A percentile compares a stretch with the other conserved stretches of the same genome.
phyloP scores from a whole-genome alignment of 192 early-diverging fungal genomes.

The Coemansia sp. region DNA sequence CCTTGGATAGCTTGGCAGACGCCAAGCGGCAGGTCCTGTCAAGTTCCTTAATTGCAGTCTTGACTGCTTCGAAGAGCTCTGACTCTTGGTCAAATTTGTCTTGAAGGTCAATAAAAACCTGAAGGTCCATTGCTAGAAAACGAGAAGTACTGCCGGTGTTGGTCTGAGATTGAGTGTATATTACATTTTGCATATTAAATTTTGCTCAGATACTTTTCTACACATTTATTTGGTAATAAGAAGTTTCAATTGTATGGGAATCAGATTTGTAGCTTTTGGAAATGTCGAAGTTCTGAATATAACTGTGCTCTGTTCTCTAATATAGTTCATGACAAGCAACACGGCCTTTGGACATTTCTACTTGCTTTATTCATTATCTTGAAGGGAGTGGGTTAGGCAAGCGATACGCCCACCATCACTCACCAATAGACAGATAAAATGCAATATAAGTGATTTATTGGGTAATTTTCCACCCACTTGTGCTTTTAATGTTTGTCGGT shows the following conservation, averaged over 20 bases:
- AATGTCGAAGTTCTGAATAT: background rate
- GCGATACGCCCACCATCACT: too few relatives aligned
- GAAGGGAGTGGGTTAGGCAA: too few relatives aligned
- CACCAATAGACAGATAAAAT: too few relatives aligned
- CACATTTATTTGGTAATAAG: background rate
- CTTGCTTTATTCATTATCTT: too few relatives aligned
- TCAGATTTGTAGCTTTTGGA: background rate
- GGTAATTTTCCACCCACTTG: too few relatives aligned
- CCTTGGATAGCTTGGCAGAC: conserved; percentile 43
- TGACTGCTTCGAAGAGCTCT: conserved; percentile 29
- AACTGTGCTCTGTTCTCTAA: too few relatives aligned
- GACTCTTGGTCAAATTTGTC: conserved; percentile 46
- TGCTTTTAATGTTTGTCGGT: too few relatives aligned
- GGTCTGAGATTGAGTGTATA: background rate
- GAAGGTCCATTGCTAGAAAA: conserved; percentile 30
- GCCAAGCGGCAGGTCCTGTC: conserved; percentile 39
- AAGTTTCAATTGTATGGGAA: background rate
- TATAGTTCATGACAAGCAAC: too few relatives aligned
- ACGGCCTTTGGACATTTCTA: too few relatives aligned
- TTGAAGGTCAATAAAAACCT: conserved; percentile 49
- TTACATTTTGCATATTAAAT: background rate
- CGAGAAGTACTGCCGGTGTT: background rate
- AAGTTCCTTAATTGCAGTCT: conserved; percentile 34
- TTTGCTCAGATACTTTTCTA: background rate
- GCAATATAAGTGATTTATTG: too few relatives aligned